Conservation (phyloP, 2,329 filamentous ascomycete species). For the Rachicladosporium sp. region DNA sequence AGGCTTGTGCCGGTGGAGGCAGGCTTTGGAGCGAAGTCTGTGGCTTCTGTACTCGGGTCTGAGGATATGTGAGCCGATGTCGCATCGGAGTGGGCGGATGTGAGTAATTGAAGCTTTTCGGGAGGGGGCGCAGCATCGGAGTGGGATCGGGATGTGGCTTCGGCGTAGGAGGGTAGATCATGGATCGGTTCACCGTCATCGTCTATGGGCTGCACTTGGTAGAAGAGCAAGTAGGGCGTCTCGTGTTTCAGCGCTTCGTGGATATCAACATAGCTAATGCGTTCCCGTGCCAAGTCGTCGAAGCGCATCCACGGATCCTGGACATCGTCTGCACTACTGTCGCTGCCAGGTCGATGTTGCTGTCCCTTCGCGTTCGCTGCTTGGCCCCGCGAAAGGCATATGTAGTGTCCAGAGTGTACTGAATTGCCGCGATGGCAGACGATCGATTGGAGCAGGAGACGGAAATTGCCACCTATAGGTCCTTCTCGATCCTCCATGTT, state of each 20-base stretch:
- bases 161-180: slow-evolving; percentile 30
- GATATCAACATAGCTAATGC: slow-evolving; percentile 67
- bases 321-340: slow-evolving; percentile 48
- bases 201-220: slow-evolving; percentile 80
- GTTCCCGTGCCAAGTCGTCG: slow-evolving; percentile 64
- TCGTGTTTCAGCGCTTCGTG: slow-evolving; percentile 68
- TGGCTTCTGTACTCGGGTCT: slow-evolving; percentile 7
- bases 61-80: slow-evolving; percentile 8
- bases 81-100: slow-evolving; percentile 8
- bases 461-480: slow-evolving; percentile 74
- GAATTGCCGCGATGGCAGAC: slow-evolving; percentile 85
- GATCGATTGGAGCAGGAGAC: slow-evolving; percentile 78
- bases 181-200: slow-evolving; percentile 40
- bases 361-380: slow-evolving; percentile 31
- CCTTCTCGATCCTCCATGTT: slow-evolving; percentile 49
- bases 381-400: slow-evolving; percentile 71
- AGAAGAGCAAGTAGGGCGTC: slow-evolving; percentile 89
- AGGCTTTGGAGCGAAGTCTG: slow-evolving; percentile 8
- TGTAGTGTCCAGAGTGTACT: slow-evolving; percentile 81
- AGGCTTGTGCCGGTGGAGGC: slow-evolving; percentile 18
- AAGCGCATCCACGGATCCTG: slow-evolving; percentile 80
- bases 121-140: slow-evolving; percentile 12
- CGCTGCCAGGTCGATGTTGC: slow-evolving; percentile 26
- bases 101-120: slow-evolving; percentile 16
- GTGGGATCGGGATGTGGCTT: slow-evolving; percentile 22